These are phyloP conservation scores for Sugiyamaella valdiviana DNA, from an alignment of 805 yeast genomes.

Conservation along the genomic window DNA sequence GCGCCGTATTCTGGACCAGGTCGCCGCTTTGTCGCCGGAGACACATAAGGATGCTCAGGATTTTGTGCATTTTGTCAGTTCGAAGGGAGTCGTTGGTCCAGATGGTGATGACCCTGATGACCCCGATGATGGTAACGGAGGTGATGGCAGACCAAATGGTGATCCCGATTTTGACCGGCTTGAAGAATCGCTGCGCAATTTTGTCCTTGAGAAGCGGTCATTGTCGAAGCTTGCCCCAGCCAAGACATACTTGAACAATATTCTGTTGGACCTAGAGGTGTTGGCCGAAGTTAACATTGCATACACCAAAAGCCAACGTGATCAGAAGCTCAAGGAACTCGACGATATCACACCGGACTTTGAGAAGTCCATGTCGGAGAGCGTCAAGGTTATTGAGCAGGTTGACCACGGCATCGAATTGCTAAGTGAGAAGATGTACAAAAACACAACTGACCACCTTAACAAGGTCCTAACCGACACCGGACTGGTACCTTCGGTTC, in stretches of 20 bases:
- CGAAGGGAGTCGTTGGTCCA: conserved; percentile 39
- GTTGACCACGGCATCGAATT: conserved; percentile 60
- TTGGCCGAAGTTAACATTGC: conserved; percentile 59
- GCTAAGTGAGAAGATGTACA: conserved; percentile 52
- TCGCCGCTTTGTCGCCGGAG: conserved; percentile 79
- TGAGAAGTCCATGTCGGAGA: conserved; percentile 46
- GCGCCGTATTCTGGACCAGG: conserved; percentile 73
- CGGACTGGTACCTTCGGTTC: conserved; percentile 47
- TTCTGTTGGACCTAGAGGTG: conserved; percentile 56
- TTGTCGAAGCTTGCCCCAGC: conserved; percentile 89
- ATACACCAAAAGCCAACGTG: conserved; percentile 46
- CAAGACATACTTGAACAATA: conserved; percentile 69
- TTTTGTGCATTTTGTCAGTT: conserved; percentile 87
- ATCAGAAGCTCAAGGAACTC: conserved; percentile 44
- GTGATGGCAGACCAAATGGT: conserved; percentile 18
- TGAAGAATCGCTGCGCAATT: conserved; percentile 78
- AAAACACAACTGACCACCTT: conserved; percentile 50
- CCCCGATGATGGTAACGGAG: conserved; percentile 23
- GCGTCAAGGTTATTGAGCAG: conserved; percentile 49
- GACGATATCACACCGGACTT: conserved; percentile 58
- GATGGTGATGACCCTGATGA: conserved; percentile 28
- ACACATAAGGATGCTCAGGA: conserved; percentile 83
- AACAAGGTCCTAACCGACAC: conserved; percentile 31
- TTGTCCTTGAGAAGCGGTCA: conserved; percentile 83
- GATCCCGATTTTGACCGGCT: conserved; percentile 58